Conservation (phyloP, 805 yeast genomes). For the Cyberlindnera mycetangii region DNA sequence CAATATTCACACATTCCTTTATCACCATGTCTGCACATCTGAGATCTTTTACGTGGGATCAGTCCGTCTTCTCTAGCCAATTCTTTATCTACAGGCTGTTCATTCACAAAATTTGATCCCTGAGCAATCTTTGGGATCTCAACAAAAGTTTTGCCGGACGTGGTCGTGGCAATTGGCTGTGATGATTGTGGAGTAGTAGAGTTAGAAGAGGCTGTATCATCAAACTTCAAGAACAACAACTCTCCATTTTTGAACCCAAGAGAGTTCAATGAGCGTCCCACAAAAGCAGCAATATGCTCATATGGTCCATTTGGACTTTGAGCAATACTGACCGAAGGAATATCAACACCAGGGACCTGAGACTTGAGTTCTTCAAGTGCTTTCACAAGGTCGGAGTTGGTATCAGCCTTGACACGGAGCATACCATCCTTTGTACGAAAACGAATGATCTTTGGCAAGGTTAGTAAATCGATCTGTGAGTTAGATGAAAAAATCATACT, state of each 20-base stretch:
- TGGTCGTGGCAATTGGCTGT: slow-evolving; percentile 9
- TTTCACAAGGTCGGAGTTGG: slow-evolving; percentile 39
- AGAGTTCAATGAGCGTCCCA: slow-evolving; percentile 32
- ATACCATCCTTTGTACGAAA: slow-evolving; percentile 85
- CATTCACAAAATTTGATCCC: slow-evolving; percentile 35
- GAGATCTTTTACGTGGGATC: slow-evolving; percentile 58
- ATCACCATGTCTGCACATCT: slow-evolving; percentile 80
- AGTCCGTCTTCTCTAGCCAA: slow-evolving; percentile 70
- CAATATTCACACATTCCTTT: slow-evolving; percentile 98
- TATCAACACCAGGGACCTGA: slow-evolving; percentile 26
- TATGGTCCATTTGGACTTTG: slow-evolving; percentile 24
- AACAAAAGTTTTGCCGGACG: slow-evolving; percentile 11
- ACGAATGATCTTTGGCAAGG: slow-evolving; percentile 55
- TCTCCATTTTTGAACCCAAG: slow-evolving; percentile 49
- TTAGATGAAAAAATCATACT: neutral
- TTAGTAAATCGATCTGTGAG: neutral
- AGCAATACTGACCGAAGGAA: slow-evolving; percentile 28
- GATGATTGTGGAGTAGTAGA: neutral
- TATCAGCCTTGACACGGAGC: slow-evolving; percentile 59
- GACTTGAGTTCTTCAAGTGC: slow-evolving; percentile 41
- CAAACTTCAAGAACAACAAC: slow-evolving; percentile 38
- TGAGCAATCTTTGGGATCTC: slow-evolving; percentile 16
- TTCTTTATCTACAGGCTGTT: slow-evolving; percentile 62
- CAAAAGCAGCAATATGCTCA: slow-evolving; percentile 23
- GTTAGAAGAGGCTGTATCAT: slow-evolving; percentile 5